Evolutionary conservation across 352 stramenopile genomes (phyloP).

Genomic region (Aphanomyces euteiches): DNA sequence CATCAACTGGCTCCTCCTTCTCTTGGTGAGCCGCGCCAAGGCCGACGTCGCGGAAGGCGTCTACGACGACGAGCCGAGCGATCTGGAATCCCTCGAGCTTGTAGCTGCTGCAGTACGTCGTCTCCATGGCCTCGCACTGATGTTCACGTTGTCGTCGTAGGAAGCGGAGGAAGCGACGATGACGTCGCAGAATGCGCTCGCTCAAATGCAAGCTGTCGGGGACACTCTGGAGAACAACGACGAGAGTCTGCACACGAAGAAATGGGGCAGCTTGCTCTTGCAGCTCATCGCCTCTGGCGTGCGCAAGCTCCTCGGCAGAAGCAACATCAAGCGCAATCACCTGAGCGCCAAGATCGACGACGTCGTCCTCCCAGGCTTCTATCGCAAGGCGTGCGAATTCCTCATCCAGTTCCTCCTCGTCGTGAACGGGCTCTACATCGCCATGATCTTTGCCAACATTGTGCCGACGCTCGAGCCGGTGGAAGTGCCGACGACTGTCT

Average conservation of each 20-base stretch:
- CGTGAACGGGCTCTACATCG: constrained; percentile 24
- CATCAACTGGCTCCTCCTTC: neutral
- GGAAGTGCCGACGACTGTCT: neutral
- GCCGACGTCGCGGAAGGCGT: neutral
- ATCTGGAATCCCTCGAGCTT: neutral
- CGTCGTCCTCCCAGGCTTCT: constrained; percentile 13
- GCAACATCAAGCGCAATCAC: neutral
- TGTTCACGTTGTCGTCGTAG: neutral
- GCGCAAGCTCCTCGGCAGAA: neutral
- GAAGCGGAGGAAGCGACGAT: neutral
- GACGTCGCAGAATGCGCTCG: neutral
- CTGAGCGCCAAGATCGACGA: constrained; percentile 17
- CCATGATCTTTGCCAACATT: constrained; percentile 7
- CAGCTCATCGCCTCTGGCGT: neutral
- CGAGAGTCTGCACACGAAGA: neutral
- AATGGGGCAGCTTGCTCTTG: neutral
- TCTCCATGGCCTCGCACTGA: neutral
- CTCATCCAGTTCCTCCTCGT: constrained; percentile 25
- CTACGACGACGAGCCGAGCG: neutral
- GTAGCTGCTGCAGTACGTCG: neutral
- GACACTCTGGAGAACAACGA: neutral
- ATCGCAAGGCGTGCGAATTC: constrained; percentile 19
- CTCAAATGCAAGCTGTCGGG: neutral
- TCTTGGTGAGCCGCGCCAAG: neutral
- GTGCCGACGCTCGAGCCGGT: neutral